phyloP scores from a whole-genome alignment of 768 basidiomycete species.

The Leccinum subtestaceum region DNA sequence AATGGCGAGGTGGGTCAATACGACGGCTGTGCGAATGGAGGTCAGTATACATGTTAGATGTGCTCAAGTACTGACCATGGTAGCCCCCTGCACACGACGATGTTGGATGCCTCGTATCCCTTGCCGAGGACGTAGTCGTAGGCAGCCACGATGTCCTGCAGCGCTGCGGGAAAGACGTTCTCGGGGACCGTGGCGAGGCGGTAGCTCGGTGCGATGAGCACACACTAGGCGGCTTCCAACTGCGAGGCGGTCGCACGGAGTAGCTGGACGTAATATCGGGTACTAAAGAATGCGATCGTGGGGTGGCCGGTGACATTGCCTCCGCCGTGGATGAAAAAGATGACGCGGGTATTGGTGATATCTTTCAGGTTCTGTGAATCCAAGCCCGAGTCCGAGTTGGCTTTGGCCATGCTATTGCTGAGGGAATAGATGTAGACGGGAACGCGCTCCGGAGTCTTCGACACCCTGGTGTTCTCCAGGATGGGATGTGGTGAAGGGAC shows the following conservation, averaged over 20 bases:
- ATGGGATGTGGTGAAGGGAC: no score
- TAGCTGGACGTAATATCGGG: slow-evolving; percentile 4
- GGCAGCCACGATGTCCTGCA: slow-evolving; percentile 23
- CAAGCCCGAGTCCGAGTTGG: no score
- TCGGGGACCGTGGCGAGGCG: slow-evolving; percentile 23
- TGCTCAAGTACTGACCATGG: slow-evolving; percentile 4
- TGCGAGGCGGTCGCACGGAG: slow-evolving; percentile 9
- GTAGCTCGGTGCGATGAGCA: slow-evolving; percentile 23
- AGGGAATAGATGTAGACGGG: no score
- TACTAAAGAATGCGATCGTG: not conserved
- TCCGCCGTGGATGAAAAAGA: slow-evolving; percentile 1
- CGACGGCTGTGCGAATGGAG: slow-evolving; percentile 10
- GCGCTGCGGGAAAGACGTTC: slow-evolving; percentile 20
- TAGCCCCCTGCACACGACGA: slow-evolving; percentile 1
- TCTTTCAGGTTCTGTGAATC: no score
- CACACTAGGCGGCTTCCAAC: not conserved
- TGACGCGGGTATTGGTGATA: no score
- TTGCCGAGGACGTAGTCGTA: slow-evolving; percentile 27
- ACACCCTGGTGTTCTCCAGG: not conserved
- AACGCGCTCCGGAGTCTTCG: no score
- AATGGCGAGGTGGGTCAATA: slow-evolving; percentile 21
- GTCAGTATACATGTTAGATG: no score
- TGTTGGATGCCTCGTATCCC: slow-evolving; percentile 20
- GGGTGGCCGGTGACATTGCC: slow-evolving; percentile 21
- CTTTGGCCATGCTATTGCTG: no score